Evolutionary conservation across 208 protist genomes (phyloP), one percentile per base, ranked within the genome.

Genomic region (Phytomonas sp.): DNA sequence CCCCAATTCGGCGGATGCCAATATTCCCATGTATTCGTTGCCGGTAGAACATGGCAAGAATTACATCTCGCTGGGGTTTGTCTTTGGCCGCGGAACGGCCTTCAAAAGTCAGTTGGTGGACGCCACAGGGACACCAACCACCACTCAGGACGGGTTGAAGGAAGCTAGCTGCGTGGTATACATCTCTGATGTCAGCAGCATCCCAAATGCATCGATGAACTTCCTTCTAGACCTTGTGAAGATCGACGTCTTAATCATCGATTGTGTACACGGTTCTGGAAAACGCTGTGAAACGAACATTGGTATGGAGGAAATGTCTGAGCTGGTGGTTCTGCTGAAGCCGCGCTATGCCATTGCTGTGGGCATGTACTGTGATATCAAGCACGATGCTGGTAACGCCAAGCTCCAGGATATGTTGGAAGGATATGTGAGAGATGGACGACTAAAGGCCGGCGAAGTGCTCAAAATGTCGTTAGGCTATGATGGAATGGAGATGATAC

Each of bases 41-140:
- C 90, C 90, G 0, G 86, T 95, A 42, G 84, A 91, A 69, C 85
- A 92, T 71, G 87, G 87, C 11, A 65, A 69, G 32, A 80, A 70
- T 26, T 92, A 95, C 76, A 86, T 86, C 32, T 87, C 86, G 6
- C 80, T 95, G 67, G 90, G 87, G 23, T 93, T 89, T 77, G 90
- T 88, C 10, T 95, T 95, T 78, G 90, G 90, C 45, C 77, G 75
- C 56, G 87, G 87, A 69, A 78, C 80, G 11, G 77, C 78, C 16
- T 89, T 92, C 74, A 80, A 82, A 59, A 89, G 81, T 60, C 60
- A 71, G 6, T 49, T 49, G 70, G 76, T 29, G n/a, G 70, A 67
- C 36, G 72, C 67, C 29, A 66, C 7, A 60, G 68, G 14, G 56
- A 19, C 40, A 49, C 14, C 40, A 10, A 49, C 40, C 14, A 19